A percentile compares a stretch with the other conserved stretches of the same genome.
These are phyloP conservation scores for Spergularia bocconei DNA, from an alignment of 148 eudicot genomes.

Conservation along the genomic window DNA sequence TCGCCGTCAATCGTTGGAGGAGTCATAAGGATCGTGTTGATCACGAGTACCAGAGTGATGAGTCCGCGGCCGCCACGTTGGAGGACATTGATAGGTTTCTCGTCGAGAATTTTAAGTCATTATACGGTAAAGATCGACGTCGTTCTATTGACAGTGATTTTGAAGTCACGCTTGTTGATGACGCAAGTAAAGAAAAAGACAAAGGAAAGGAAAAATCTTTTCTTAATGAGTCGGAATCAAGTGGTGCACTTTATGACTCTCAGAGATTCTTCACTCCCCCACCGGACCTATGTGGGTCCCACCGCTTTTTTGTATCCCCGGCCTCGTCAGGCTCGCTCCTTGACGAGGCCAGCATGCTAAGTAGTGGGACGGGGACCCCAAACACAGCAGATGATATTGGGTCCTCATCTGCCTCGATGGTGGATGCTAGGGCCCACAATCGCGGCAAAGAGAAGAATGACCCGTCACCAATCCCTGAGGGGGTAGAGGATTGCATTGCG, in stretches of 20 bases:
- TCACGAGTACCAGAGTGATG: not conserved
- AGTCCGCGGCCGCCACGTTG: slow-evolving; percentile 44
- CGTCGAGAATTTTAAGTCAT: slow-evolving; percentile 57
- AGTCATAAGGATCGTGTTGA: not conserved
- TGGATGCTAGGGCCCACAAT: not conserved
- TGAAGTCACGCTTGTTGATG: not conserved
- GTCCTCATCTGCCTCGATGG: slow-evolving; percentile 15
- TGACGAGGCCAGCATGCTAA: slow-evolving; percentile 24
- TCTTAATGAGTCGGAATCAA: slow-evolving; percentile 2
- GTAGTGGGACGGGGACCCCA: slow-evolving; percentile 3
- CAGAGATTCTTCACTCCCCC: slow-evolving; percentile 37
- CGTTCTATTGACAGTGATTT: not conserved
- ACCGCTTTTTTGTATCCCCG: slow-evolving; percentile 39
- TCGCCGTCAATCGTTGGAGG: slow-evolving; percentile 4
- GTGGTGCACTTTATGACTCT: slow-evolving; percentile 24
- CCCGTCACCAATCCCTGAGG: slow-evolving; percentile 6
- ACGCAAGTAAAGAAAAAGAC: not conserved
- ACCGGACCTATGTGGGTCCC: slow-evolving; percentile 39
- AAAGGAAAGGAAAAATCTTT: not conserved
- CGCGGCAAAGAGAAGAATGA: not conserved
- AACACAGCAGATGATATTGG: slow-evolving; percentile 19
- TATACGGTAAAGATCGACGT: slow-evolving; percentile 33
- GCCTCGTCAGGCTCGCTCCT: slow-evolving; percentile 45
- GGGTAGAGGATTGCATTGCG: slow-evolving; percentile 51
- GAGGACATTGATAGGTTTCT: slow-evolving; percentile 59